A percentile compares a stretch with the other conserved stretches of the same genome.
Conservation (phyloP, 2,329 filamentous ascomycete genomes). For the Cercospora brassicicola region DNA sequence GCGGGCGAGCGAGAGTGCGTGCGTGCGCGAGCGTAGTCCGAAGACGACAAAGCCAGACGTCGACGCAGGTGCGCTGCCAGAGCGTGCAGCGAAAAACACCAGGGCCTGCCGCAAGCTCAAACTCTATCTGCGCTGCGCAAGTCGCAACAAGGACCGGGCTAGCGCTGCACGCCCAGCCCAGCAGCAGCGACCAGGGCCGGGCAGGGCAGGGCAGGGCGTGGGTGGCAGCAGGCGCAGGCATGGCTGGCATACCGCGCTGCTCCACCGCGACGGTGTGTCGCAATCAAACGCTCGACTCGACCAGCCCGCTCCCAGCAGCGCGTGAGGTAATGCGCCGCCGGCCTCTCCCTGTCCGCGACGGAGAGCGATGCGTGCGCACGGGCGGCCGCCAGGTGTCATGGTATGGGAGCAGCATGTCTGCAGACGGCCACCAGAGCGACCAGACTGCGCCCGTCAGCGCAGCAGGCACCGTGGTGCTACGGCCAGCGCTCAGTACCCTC, state of each 20-base stretch:
- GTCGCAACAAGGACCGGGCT: slow-evolving; percentile 20
- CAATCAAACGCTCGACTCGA: slow-evolving; percentile 22
- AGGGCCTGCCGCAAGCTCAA: slow-evolving; percentile 22
- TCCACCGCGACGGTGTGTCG: slow-evolving; percentile 25
- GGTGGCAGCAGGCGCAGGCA: neutral
- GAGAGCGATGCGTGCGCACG: neutral
- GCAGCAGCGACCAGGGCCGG: neutral
- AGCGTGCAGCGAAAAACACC: slow-evolving; percentile 16
- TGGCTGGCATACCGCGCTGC: neutral
- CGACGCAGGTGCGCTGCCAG: neutral
- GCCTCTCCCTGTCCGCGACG: neutral
- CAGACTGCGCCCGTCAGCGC: neutral
- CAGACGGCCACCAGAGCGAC: neutral
- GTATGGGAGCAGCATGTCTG: neutral
- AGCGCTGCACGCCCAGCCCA: neutral
- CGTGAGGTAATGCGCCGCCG: slow-evolving; percentile 10
- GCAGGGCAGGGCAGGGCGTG: neutral
- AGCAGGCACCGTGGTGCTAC: neutral
- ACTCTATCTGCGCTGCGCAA: slow-evolving; percentile 21
- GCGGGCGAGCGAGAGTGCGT: slow-evolving; percentile 16
- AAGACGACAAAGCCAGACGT: slow-evolving; percentile 15
- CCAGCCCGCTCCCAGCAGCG: neutral
- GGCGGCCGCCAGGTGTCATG: neutral
- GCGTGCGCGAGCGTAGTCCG: slow-evolving; percentile 13
- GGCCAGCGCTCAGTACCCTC: neutral